These are phyloP conservation scores for Sarcomyxa edulis DNA, from an alignment of 768 basidiomycete genomes.

Conservation along the genomic window DNA sequence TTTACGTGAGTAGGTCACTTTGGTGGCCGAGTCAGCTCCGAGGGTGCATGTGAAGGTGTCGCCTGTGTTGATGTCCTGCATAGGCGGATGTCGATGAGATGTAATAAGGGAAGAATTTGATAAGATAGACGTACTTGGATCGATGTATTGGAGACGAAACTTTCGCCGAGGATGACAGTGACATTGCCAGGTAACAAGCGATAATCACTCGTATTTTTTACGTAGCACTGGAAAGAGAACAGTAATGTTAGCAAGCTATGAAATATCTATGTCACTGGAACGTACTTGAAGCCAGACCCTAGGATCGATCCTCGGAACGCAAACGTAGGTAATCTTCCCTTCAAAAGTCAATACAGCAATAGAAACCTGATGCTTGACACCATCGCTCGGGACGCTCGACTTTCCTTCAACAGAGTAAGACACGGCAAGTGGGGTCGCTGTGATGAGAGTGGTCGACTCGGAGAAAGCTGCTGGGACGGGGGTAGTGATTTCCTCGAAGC, in stretches of 20 bases:
- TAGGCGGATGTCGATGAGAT: neutral
- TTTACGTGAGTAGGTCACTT: constrained; percentile 40
- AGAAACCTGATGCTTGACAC: constrained; percentile 47
- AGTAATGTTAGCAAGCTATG: neutral
- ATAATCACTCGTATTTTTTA: constrained; percentile 56
- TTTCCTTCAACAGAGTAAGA: constrained; percentile 46
- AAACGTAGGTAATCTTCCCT: constrained; percentile 38
- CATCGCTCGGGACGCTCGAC: constrained; percentile 50
- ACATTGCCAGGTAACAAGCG: constrained; percentile 49
- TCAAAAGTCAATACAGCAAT: constrained; percentile 45
- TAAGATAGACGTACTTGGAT: constrained; percentile 33
- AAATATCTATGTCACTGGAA: neutral
- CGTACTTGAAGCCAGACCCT: constrained; percentile 46
- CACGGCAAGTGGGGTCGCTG: constrained; percentile 47
- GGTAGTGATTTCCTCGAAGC: constrained; percentile 25
- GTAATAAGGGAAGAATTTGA: neutral
- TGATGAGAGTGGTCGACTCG: constrained; percentile 38
- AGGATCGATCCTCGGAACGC: constrained; percentile 43
- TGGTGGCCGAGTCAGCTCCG: constrained; percentile 38
- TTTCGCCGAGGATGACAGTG: constrained; percentile 51
- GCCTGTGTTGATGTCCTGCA: constrained; percentile 39
- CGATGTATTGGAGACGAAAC: constrained; percentile 48
- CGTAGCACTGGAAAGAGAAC: constrained; percentile 29
- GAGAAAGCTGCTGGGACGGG: constrained; percentile 15
- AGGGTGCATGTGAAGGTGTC: constrained; percentile 54